Conservation (phyloP, 768 basidiomycete genomes). For the Kondoa subrosea region DNA sequence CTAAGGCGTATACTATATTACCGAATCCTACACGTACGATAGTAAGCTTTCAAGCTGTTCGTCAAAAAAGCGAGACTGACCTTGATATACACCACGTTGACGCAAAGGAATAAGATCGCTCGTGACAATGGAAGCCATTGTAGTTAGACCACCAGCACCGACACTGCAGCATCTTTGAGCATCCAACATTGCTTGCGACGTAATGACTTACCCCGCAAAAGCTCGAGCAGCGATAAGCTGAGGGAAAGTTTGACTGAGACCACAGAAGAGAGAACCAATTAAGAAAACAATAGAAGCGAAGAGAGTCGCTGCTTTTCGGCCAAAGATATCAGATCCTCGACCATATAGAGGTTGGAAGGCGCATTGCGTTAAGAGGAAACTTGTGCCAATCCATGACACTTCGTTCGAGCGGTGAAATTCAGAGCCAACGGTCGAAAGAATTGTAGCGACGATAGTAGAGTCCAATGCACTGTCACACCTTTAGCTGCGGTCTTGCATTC, state of each 20-base stretch:
- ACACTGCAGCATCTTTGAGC: background rate
- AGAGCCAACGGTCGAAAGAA: constrained; percentile 16
- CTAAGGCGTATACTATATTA: constrained; percentile 46
- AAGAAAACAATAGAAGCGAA: constrained; percentile 23
- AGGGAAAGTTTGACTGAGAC: constrained; percentile 19
- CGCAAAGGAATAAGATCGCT: constrained; percentile 50
- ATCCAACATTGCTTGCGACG: constrained; percentile 18
- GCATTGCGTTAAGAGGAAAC: constrained; percentile 20
- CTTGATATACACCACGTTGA: constrained; percentile 54
- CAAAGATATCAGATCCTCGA: constrained; percentile 18
- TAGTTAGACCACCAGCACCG: constrained; percentile 24
- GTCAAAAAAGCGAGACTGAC: constrained; percentile 25
- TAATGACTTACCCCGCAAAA: constrained; percentile 25
- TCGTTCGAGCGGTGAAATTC: constrained; percentile 19
- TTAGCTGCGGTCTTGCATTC: too few species aligned
- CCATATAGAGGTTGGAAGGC: constrained; percentile 23
- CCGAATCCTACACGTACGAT: constrained; percentile 36
- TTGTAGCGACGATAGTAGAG: constrained; percentile 10
- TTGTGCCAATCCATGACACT: constrained; percentile 22
- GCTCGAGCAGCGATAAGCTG: constrained; percentile 24
- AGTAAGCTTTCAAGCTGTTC: background rate
- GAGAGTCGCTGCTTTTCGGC: constrained; percentile 21
- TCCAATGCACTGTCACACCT: background rate
- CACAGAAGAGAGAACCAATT: constrained; percentile 22
- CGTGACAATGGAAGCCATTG: constrained; percentile 48